Conservation (phyloP, 495 filamentous ascomycete species). For the Aspergillus diversus region DNA sequence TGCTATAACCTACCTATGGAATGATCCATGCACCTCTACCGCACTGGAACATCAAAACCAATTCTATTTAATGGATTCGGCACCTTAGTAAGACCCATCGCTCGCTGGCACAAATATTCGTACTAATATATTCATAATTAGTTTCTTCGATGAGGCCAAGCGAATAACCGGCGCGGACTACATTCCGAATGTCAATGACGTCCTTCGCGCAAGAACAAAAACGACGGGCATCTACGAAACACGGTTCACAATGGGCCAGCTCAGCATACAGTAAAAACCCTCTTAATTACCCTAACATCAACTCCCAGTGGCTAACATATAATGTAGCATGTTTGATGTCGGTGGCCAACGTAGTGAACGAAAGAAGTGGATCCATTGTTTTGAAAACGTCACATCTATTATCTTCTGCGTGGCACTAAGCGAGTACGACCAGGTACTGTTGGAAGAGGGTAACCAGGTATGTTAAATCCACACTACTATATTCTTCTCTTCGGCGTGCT, state of each 20-base stretch:
- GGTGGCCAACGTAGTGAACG: conserved; percentile 95
- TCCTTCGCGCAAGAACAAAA: conserved; percentile 93
- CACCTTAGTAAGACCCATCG: conserved; percentile 79
- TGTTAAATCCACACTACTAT: conserved; percentile 19
- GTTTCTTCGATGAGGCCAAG: conserved; percentile 92
- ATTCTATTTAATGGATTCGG: conserved; percentile 99
- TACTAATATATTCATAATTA: conserved; percentile 42
- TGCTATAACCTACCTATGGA: conserved; percentile 87
- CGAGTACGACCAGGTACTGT: conserved; percentile 95
- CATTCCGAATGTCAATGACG: conserved; percentile 88
- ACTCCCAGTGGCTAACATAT: conserved; percentile 19
- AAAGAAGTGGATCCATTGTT: conserved; percentile 99
- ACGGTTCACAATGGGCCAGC: conserved; percentile 93
- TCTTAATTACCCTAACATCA: not conserved
- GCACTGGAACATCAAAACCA: conserved; percentile 94
- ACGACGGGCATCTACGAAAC: conserved; percentile 99
- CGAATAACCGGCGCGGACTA: conserved; percentile 87
- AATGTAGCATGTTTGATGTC: conserved; percentile 93
- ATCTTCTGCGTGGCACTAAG: conserved; percentile 98
- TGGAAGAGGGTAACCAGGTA: conserved; percentile 97
- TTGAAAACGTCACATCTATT: conserved; percentile 99
- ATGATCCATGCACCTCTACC: conserved; percentile 79
- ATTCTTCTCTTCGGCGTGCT: conserved; percentile 11
- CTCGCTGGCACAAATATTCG: not conserved
- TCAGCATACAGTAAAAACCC: conserved; percentile 91